Percentiles rank a stretch among this genome's conserved stretches.
Conservation (phyloP, 2,329 filamentous ascomycete species). For the Botryotinia narcissicola region DNA sequence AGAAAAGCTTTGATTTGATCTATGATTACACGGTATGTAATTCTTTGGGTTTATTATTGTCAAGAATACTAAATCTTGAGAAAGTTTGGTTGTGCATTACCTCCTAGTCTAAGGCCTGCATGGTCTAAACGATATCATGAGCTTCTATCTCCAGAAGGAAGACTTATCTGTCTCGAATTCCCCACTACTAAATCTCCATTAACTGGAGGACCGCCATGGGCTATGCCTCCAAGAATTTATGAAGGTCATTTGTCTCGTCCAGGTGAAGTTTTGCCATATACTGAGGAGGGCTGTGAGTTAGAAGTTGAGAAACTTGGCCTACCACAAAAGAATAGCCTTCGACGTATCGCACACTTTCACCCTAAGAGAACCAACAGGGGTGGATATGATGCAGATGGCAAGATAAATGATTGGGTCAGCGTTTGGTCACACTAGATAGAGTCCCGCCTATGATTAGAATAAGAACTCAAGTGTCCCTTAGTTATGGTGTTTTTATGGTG, state of each 20-base stretch:
- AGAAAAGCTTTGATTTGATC: conserved; percentile 59
- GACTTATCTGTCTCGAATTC: conserved; percentile 70
- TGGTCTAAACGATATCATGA: conserved; percentile 55
- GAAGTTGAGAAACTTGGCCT: conserved; percentile 46
- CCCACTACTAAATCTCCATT: conserved; percentile 68
- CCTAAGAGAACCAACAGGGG: conserved; percentile 50
- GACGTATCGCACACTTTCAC: conserved; percentile 50
- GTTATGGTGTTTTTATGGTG: conserved; percentile 28
- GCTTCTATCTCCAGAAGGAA: conserved; percentile 50
- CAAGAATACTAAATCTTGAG: conserved; percentile 20
- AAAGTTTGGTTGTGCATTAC: conserved; percentile 62
- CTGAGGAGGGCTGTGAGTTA: conserved; percentile 50
- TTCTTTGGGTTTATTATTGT: neutral
- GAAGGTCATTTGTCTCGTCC: conserved; percentile 67
- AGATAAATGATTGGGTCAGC: conserved; percentile 52
- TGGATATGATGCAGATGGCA: conserved; percentile 47
- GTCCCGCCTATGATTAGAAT: neutral
- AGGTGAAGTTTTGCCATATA: conserved; percentile 64
- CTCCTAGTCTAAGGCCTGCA: conserved; percentile 48
- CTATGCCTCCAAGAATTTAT: conserved; percentile 67
- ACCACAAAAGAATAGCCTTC: conserved; percentile 42
- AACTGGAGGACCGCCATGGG: conserved; percentile 70
- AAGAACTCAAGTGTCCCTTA: neutral
- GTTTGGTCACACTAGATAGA: conserved; percentile 47
- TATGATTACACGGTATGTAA: conserved; percentile 60